Conservation (phyloP, 257 asterid species). For the Coffea eugenioides region DNA sequence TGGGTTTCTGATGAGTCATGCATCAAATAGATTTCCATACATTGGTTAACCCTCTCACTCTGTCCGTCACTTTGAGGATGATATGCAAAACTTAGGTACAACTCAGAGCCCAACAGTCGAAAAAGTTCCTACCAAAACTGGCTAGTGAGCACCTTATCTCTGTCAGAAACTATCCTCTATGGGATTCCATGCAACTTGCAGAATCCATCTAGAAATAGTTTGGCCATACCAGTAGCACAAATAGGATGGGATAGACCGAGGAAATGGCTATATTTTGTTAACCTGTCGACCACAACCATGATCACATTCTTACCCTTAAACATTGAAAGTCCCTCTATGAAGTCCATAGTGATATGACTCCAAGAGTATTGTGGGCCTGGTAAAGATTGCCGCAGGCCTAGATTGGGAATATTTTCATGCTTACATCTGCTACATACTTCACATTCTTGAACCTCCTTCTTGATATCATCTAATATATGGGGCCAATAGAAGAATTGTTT, state of each 20-base stretch:
- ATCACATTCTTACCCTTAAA: not conserved
- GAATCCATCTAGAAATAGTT: not conserved
- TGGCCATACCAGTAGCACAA: not conserved
- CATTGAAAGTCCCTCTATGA: not conserved
- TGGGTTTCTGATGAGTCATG: not conserved
- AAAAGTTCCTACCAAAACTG: not conserved
- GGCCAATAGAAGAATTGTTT: too few species aligned
- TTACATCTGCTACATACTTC: not conserved
- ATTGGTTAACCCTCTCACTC: not conserved
- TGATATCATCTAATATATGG: too few species aligned
- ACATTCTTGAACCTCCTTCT: not conserved
- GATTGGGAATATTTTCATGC: too few species aligned
- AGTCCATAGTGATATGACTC: not conserved
- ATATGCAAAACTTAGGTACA: not conserved
- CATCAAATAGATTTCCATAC: not conserved
- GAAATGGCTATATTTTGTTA: slow-evolving; percentile 3
- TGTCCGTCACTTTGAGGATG: not conserved
- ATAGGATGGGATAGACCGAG: not conserved
- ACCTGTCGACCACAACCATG: not conserved
- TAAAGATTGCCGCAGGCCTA: not conserved
- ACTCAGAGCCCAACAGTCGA: too few species aligned
- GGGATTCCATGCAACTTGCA: not conserved
- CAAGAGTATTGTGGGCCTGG: not conserved
- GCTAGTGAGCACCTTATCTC: not conserved
- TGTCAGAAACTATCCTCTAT: not conserved